These are phyloP conservation scores for Leersia perrieri DNA, from an alignment of 176 grass and related monocot genomes.

Conservation along the genomic window DNA sequence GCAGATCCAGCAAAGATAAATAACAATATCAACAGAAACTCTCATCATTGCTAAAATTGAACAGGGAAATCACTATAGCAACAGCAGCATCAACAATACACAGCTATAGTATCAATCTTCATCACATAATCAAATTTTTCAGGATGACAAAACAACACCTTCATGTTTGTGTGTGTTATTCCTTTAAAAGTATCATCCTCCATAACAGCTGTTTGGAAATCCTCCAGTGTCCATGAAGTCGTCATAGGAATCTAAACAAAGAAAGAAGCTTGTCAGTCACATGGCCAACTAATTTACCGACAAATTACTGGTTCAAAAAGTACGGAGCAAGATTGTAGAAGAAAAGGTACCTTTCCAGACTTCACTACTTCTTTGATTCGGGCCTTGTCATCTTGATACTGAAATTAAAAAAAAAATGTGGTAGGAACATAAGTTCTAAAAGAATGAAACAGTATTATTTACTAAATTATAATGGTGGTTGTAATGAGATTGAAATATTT, in stretches of 20 bases:
- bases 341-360: constrained; percentile 26
- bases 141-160: constrained; percentile 36
- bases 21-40: not conserved
- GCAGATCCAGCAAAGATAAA: constrained; percentile 26
- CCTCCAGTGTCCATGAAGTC: constrained; percentile 63
- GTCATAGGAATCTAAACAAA: constrained; percentile 69
- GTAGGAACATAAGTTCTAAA: not conserved
- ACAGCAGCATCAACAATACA: not conserved
- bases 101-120: constrained; percentile 3
- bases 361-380: constrained; percentile 34
- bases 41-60: not conserved
- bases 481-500: not conserved
- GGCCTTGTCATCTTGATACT: constrained; percentile 37
- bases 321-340: not conserved
- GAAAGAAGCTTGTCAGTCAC: constrained; percentile 14
- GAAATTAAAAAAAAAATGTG: not conserved
- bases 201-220: constrained; percentile 63
- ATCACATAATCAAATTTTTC: not conserved
- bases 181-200: constrained; percentile 61
- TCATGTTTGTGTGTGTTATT: constrained; percentile 78
- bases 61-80: not conserved
- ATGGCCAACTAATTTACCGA: not conserved
- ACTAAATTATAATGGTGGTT: no score
- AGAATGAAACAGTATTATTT: not conserved
- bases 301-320: not conserved